phyloP scores from a whole-genome alignment of 2,329 filamentous ascomycete genomes.

The Paecilomyces dactylethromorphus region DNA sequence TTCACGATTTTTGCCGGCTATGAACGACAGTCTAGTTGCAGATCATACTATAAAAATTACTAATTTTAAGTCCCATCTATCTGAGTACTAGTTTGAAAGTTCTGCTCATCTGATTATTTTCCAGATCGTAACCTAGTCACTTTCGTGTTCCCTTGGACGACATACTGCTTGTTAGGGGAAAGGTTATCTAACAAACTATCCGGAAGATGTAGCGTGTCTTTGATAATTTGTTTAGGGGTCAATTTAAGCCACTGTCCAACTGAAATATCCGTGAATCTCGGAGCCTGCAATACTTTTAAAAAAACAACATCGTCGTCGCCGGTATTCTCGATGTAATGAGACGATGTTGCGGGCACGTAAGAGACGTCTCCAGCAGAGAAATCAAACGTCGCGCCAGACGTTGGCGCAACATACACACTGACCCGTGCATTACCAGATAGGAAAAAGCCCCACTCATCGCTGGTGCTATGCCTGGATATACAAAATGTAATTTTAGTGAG shows the following conservation, averaged over 20 bases:
- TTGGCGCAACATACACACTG: conserved; percentile 50
- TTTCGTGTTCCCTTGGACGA: conserved; percentile 34
- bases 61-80: too few relatives aligned
- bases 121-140: not conserved
- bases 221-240: conserved; percentile 46
- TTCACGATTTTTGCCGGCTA: too few relatives aligned
- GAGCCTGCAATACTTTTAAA: conserved; percentile 53
- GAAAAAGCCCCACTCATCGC: conserved; percentile 58
- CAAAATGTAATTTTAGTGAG: not conserved
- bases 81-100: too few relatives aligned
- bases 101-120: too few relatives aligned
- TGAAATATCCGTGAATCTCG: conserved; percentile 37
- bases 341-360: conserved; percentile 49
- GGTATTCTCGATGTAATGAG: conserved; percentile 58
- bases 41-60: too few relatives aligned
- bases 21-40: too few relatives aligned
- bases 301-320: conserved; percentile 52
- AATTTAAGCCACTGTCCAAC: conserved; percentile 34
- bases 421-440: conserved; percentile 50
- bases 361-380: conserved; percentile 55
- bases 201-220: conserved; percentile 42
- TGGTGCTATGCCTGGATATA: conserved; percentile 1
- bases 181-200: conserved; percentile 28
- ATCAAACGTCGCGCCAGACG: conserved; percentile 50
- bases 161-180: conserved; percentile 38